phyloP scores from a whole-genome alignment of 2,329 filamentous ascomycete genomes.

The Verticillium dahliae region DNA sequence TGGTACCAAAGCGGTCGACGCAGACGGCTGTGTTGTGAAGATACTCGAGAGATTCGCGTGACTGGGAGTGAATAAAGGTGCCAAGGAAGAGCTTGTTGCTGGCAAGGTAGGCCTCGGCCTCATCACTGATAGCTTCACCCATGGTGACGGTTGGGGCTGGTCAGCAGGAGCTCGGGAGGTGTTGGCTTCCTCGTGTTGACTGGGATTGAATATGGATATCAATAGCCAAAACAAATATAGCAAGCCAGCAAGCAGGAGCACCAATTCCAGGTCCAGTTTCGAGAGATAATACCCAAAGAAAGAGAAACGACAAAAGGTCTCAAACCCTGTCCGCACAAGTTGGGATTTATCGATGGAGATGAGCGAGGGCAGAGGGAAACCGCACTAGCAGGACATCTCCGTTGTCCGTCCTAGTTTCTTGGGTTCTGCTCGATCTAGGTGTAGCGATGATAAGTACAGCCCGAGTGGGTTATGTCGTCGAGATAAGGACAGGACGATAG shows the following conservation, averaged over 20 bases:
- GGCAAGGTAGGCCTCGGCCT: not conserved
- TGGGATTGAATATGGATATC: not conserved
- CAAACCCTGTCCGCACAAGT: too few relatives aligned
- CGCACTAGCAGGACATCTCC: not conserved
- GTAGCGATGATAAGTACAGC: not conserved
- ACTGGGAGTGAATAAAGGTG: constrained; percentile 48
- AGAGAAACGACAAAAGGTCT: not conserved
- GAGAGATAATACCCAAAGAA: not conserved
- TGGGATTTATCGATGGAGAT: too few relatives aligned
- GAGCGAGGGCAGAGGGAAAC: too few relatives aligned
- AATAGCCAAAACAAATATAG: not conserved
- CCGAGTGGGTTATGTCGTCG: not conserved
- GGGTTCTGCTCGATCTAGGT: too few relatives aligned
- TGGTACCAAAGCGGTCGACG: constrained; percentile 42
- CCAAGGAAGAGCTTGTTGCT: constrained; percentile 43
- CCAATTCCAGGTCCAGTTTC: not conserved
- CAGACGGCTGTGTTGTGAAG: constrained; percentile 43
- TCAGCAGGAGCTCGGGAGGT: not conserved
- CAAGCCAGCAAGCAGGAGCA: not conserved
- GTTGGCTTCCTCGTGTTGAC: not conserved
- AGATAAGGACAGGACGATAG: not conserved
- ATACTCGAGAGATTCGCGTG: constrained; percentile 40
- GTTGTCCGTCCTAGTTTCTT: not conserved
- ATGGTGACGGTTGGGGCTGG: not conserved
- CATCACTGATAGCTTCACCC: not conserved